Evolutionary conservation across 179 eudicot species (phyloP), one percentile per base, ranked within the genome.

Genomic region (Silene noctiflora): DNA sequence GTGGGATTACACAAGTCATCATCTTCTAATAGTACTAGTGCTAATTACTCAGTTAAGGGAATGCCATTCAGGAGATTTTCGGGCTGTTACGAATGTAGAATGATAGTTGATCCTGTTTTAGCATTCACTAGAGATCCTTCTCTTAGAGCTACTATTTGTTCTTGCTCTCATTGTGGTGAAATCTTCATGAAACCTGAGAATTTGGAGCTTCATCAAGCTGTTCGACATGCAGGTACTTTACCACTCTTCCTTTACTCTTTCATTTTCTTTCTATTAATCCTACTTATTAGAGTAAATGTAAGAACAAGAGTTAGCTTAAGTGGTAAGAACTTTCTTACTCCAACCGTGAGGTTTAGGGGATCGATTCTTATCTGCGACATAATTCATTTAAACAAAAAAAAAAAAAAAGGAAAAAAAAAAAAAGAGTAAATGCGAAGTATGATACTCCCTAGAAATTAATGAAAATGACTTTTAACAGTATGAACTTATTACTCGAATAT

Each of bases 31-130:
- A 27, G 21, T 19, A 66, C 1, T 27, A 27, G 55, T 60, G 39
- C 12, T 74, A 63, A 29, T 48, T 82, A 80, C 29, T 70, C 89
- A 0, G 79, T 83, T 1, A 89, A 86, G 29, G 93, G 88, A 64
- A 89, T 89, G 88, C 89, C 91, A 14, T 92, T 94, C 39, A 87
- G 94, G 76, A 89, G 90, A 73, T 79, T 94, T 19, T 88, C 98
- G 0, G 97, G 98, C 13, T 94, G 98, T 56, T 94, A 94, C 67
- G 98, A 94, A 76, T 94, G 98, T 76, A 78, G 93, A 72, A 89
- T 91, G 94, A 91, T 92, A 79, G 91, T 92, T 55, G 98, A 94
- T 64, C 98, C 98, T 48, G 88, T 93, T 69, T 81, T 90, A 75
- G 83, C 88, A 1, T 85, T 91, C 75, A 84, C 95, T 4, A 87